Conservation (phyloP, 2,329 filamentous ascomycete species). For the Ophiostoma sp. region DNA sequence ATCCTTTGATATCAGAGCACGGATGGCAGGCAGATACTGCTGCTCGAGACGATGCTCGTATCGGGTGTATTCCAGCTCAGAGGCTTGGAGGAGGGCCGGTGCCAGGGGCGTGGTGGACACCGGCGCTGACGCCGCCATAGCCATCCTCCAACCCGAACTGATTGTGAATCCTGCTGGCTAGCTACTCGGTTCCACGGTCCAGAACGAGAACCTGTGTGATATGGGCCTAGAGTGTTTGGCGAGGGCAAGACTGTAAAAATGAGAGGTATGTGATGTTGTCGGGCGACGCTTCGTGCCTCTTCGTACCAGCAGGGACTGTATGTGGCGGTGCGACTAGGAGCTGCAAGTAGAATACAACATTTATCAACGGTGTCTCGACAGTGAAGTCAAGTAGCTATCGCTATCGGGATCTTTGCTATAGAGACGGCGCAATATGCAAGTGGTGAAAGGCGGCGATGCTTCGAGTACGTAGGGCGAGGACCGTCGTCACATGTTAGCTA, state of each 20-base stretch:
- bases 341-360: too few species aligned
- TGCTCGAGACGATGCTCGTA: constrained; percentile 57
- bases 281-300: too few species aligned
- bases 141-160: neutral
- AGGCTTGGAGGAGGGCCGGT: neutral
- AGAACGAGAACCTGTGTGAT: neutral
- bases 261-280: too few species aligned
- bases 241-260: too few species aligned
- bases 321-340: too few species aligned
- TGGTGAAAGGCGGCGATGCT: neutral
- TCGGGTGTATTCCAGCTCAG: constrained; percentile 53
- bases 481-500: constrained; percentile 4
- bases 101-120: neutral
- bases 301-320: too few species aligned
- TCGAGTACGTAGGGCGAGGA: neutral
- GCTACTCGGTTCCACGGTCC: neutral
- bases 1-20: constrained; percentile 89
- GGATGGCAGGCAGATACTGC: constrained; percentile 74
- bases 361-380: too few species aligned
- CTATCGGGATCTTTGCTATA: too few species aligned
- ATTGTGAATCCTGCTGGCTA: neutral
- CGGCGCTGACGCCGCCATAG: constrained; percentile 3
- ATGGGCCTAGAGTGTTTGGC: neutral
- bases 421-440: neutral
- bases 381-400: too few species aligned